Conservation (phyloP, 108 stramenopile species). For the Conticribra weissflogii region DNA sequence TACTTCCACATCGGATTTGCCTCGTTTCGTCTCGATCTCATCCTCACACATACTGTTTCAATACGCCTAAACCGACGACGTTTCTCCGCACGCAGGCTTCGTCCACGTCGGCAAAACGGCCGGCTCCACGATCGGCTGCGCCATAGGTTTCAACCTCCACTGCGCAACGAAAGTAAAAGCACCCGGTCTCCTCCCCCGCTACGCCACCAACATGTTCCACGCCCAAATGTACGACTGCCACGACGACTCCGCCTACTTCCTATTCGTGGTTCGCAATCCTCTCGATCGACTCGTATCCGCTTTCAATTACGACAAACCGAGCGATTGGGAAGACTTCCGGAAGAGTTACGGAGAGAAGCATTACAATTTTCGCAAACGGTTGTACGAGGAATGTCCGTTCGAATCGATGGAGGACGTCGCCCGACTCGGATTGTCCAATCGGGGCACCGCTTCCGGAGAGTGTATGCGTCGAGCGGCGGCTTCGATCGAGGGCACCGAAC, state of each 20-base stretch:
- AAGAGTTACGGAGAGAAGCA: conserved; percentile 12
- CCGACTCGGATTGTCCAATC: conserved; percentile 11
- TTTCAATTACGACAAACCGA: conserved; percentile 36
- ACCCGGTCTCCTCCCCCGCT: conserved; percentile 13
- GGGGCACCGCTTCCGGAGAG: conserved; percentile 14
- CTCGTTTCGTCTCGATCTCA: too few species aligned
- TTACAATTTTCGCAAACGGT: conserved; percentile 14
- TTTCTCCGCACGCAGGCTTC: conserved; percentile 2
- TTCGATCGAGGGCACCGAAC: conserved; percentile 21
- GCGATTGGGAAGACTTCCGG: conserved; percentile 21
- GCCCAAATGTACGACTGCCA: conserved; percentile 31
- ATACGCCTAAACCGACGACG: too few species aligned
- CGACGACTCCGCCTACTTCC: conserved; percentile 30
- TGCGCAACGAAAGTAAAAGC: conserved; percentile 6
- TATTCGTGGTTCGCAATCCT: conserved; percentile 41
- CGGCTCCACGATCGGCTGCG: conserved; percentile 36
- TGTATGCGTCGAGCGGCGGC: conserved; percentile 20
- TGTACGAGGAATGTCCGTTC: conserved; percentile 25
- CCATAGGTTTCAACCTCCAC: conserved; percentile 22
- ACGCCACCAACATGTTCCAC: conserved; percentile 29
- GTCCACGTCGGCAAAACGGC: conserved; percentile 37
- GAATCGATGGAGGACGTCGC: conserved; percentile 14
- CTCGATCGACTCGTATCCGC: conserved; percentile 29
- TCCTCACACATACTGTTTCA: too few species aligned
- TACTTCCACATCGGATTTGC: too few species aligned